phyloP scores from a whole-genome alignment of 345 rosid species.

The Viola odorata region DNA sequence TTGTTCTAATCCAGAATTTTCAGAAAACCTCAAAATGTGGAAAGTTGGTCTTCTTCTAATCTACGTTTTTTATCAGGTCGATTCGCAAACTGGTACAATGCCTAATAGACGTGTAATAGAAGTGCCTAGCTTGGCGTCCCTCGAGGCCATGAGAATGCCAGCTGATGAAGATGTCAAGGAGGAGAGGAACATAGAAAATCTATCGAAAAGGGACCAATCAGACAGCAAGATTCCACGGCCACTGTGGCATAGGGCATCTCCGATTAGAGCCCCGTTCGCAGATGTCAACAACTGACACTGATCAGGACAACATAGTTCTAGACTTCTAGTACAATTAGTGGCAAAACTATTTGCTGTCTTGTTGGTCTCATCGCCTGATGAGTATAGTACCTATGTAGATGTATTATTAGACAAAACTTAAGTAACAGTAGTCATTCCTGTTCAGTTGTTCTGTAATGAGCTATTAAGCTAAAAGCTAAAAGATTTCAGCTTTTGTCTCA shows the following conservation, averaged over 20 bases:
- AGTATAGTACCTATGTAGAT: too few species aligned
- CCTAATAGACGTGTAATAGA: slow-evolving; percentile 47
- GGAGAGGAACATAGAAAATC: slow-evolving; percentile 21
- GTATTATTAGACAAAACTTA: too few species aligned
- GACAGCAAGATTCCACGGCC: slow-evolving; percentile 35
- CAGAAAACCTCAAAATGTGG: neutral
- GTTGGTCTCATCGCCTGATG: too few species aligned
- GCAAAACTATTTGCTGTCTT: too few species aligned
- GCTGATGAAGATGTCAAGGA: slow-evolving; percentile 16
- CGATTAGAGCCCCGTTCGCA: slow-evolving; percentile 60
- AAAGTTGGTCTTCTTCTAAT: neutral
- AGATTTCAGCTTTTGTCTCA: too few species aligned
- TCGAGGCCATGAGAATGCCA: slow-evolving; percentile 57
- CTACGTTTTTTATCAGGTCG: slow-evolving; percentile 41
- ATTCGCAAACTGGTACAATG: slow-evolving; percentile 35
- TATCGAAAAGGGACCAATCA: slow-evolving; percentile 18
- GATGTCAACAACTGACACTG: slow-evolving; percentile 37
- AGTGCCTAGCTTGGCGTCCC: slow-evolving; percentile 68
- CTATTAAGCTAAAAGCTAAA: too few species aligned
- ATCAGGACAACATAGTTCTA: too few species aligned
- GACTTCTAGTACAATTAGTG: too few species aligned
- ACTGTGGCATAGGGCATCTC: slow-evolving; percentile 26
- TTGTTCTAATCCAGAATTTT: neutral
- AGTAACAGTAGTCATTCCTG: too few species aligned
- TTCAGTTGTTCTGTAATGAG: too few species aligned